Percentiles rank a stretch among this genome's conserved stretches.
These are phyloP conservation scores for Saccharata proteae DNA, from an alignment of 2,329 filamentous ascomycete genomes.

Conservation along the genomic window DNA sequence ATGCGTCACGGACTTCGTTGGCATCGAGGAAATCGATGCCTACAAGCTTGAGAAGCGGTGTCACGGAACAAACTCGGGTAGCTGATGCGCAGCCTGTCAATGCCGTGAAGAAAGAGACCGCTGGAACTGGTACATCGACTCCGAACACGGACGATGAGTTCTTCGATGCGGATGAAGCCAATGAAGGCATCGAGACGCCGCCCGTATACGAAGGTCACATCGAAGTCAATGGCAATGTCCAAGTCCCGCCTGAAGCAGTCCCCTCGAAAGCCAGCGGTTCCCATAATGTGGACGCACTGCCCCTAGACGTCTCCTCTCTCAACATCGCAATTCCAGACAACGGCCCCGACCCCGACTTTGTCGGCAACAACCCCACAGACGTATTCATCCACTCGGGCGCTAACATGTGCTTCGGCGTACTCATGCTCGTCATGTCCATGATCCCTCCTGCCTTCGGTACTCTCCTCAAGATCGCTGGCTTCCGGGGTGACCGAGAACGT, in stretches of 20 bases:
- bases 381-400: constrained; percentile 80
- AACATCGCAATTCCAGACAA: background rate
- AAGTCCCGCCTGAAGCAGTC: constrained; percentile 13
- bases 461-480: constrained; percentile 78
- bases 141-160: constrained; percentile 28
- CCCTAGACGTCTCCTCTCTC: background rate
- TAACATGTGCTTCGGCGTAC: constrained; percentile 79
- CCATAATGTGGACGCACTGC: background rate
- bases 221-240: constrained; percentile 11
- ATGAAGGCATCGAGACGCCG: constrained; percentile 34
- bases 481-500: constrained; percentile 73
- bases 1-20: background rate
- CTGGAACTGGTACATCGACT: constrained; percentile 2
- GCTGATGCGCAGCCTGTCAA: constrained; percentile 9
- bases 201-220: constrained; percentile 36
- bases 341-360: constrained; percentile 35
- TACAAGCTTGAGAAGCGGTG: too few species aligned
- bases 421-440: constrained; percentile 81
- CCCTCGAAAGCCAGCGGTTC: background rate
- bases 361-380: constrained; percentile 62
- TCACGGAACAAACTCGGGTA: background rate
- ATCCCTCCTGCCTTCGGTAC: constrained; percentile 84
- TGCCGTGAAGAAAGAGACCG: constrained; percentile 8
- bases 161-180: constrained; percentile 42
- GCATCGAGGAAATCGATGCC: background rate